phyloP scores from a whole-genome alignment of 1,139 yeast genomes.

The Hyphopichia fennica region DNA sequence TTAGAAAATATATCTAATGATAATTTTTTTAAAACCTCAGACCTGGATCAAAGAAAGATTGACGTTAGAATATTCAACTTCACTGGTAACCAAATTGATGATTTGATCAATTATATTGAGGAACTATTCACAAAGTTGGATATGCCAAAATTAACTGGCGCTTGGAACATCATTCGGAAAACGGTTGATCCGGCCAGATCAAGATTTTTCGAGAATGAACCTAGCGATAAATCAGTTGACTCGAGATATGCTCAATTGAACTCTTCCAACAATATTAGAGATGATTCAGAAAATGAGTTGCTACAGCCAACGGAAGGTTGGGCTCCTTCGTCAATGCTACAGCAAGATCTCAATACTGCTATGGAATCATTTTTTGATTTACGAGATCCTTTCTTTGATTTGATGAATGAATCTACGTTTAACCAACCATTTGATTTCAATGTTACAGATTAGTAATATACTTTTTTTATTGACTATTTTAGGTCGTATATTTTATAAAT shows the following conservation, averaged over 20 bases:
- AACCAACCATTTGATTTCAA: constrained; percentile 5
- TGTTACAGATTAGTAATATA: too few species aligned
- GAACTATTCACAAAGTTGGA: not conserved
- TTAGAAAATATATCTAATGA: constrained; percentile 2
- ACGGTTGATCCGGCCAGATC: constrained; percentile 2
- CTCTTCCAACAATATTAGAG: too few species aligned
- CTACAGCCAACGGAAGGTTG: constrained; percentile 9
- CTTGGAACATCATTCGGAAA: not conserved
- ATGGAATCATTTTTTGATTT: constrained; percentile 12
- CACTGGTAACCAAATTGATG: constrained; percentile 1
- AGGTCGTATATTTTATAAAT: too few species aligned
- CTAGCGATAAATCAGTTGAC: not conserved
- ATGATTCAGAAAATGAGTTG: constrained; percentile 9
- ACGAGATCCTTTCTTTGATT: constrained; percentile 12
- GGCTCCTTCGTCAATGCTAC: not conserved
- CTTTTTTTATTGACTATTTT: too few species aligned
- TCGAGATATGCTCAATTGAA: not conserved
- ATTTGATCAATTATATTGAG: constrained; percentile 1
- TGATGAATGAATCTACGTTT: constrained; percentile 10
- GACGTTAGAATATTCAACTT: not conserved
- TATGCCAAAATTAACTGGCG: not conserved
- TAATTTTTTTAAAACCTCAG: constrained; percentile 3
- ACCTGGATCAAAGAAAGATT: not conserved
- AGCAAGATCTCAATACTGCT: constrained; percentile 3
- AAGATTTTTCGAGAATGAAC: constrained; percentile 2